Evolutionary conservation across 2,329 filamentous ascomycete species (phyloP), one percentile per base, ranked within the genome.

Genomic region (Akanthomyces lecanii): DNA sequence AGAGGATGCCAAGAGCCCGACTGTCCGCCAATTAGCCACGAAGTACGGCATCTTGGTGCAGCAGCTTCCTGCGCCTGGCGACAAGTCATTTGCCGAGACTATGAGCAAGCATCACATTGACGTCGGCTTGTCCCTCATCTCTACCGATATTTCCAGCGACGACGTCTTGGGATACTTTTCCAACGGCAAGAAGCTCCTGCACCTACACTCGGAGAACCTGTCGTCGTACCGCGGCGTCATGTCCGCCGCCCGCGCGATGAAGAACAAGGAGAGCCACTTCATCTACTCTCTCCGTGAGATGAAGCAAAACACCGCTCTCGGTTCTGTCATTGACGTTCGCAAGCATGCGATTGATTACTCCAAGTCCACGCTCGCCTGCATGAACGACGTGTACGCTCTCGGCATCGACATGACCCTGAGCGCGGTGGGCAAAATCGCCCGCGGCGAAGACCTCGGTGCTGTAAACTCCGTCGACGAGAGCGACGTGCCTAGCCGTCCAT

Each of bases 21-120:
- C 56, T 7, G 50, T 63, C 2, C 36, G 55, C 21, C 56, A 63
- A n/a, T 33, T 63, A 50, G 54, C 48, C 16, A 5, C 50, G 2
- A 63, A 61, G 36, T 60, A 63, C 25, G 62, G 62, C n/a, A 63
- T 63, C 5, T 50, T 63, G 28, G 62, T 63, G 7, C 30, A 60
- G 18, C 54, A 60, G 42, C 47, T 60, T 16, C 42, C 47, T 4
- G 42, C 23, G 2, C 30, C 28, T 2, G 14, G 30, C 23, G 48
- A 48, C 30, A 38, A 23, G 28, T 54, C 51, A 5, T 60, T 63
- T 21, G 21, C 33, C 4, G 33, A 18, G 21, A 54, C 21, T 16
- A 42, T 63, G 55, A 14, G 28, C 42, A 56, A 44, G 48, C 62
- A 63, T 7, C 42, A 55, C 33, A 63, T 63, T 16, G 62, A 60